Percentiles rank a stretch among this genome's conserved stretches.
phyloP scores from a whole-genome alignment of 139 green algal species.

The Tetraselmis striata region DNA sequence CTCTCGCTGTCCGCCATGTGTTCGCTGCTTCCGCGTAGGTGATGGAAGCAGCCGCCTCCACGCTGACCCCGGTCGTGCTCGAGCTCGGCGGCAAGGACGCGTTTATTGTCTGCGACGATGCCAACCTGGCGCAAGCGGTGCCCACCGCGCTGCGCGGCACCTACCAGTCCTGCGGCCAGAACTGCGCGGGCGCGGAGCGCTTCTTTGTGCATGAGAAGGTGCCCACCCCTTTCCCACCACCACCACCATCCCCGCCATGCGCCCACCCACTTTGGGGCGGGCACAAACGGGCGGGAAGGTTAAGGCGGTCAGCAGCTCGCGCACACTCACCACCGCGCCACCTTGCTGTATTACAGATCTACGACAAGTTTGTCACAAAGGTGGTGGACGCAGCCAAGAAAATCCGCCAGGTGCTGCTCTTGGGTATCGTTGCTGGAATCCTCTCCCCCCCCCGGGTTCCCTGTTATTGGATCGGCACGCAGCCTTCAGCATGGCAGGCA shows the following conservation, averaged over 20 bases:
- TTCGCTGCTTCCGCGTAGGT: too few relatives aligned
- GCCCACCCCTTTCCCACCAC: not conserved
- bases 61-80: constrained; percentile 86
- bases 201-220: constrained; percentile 79
- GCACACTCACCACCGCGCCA: too few relatives aligned
- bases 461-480: too few relatives aligned
- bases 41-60: constrained; percentile 66
- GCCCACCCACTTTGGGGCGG: too few relatives aligned
- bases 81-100: constrained; percentile 97
- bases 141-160: constrained; percentile 75
- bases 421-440: too few relatives aligned
- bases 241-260: not conserved
- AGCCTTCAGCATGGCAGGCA: too few relatives aligned
- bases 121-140: constrained; percentile 77
- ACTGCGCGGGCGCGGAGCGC: constrained; percentile 91
- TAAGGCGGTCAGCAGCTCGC: too few relatives aligned
- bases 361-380: constrained; percentile 48
- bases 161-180: constrained; percentile 92
- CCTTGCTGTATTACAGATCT: too few relatives aligned
- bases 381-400: constrained; percentile 27
- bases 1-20: not conserved
- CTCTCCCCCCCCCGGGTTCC: too few relatives aligned
- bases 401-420: constrained; percentile 25
- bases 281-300: too few relatives aligned
- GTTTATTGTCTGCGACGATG: constrained; percentile 89